Evolutionary conservation across 129 eudicot genomes (phyloP), one percentile per base, ranked within the genome.

Genomic region (Glebionis coronaria): DNA sequence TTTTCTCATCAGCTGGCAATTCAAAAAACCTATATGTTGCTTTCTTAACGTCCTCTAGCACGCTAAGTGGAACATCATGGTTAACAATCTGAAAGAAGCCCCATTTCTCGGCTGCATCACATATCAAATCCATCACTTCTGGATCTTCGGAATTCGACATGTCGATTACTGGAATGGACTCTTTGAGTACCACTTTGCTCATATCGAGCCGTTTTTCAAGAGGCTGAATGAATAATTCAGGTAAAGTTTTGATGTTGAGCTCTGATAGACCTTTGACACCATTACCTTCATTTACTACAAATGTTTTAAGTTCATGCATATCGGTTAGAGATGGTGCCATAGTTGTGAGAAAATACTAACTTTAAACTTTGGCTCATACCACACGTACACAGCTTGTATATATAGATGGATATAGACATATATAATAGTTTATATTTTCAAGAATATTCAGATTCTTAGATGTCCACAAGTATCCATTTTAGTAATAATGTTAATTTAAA

Each of bases 251-350:
- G 73, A 31, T 56, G 10, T 31, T 80, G 76, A 76, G 40, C 27
- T 77, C 71, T 0, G 82, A 76, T 56, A 80, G 78, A 35, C 88
- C 88, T 68, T 69, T 80, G 4, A 80, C 84, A n/a, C 88, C 88
- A 29, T 83, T 73, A 54, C 82, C 88, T 38, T 80, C 72, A 14
- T 74, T 44, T 27, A 46, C 79, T 52, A 74, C 73, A 21, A 74
- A 74, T 15, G 47, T 62, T 52, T 73, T 73, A 57, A 73, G 71
- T 23, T 54, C 45, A 12, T 7, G 35, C 3, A 45, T 25, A 25
- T 73, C 29, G 0, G 35, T 44, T 1, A 73, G 29, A 35, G 19
- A 12, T 40, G 62, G 51, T 68, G 52, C 73, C 73, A 68, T 68
- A 8, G 6, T 35, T 35, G 42, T 35, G 42, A 35, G 9, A 6